Conservation (phyloP, 179 eudicot species). For the Silene vulgaris region DNA sequence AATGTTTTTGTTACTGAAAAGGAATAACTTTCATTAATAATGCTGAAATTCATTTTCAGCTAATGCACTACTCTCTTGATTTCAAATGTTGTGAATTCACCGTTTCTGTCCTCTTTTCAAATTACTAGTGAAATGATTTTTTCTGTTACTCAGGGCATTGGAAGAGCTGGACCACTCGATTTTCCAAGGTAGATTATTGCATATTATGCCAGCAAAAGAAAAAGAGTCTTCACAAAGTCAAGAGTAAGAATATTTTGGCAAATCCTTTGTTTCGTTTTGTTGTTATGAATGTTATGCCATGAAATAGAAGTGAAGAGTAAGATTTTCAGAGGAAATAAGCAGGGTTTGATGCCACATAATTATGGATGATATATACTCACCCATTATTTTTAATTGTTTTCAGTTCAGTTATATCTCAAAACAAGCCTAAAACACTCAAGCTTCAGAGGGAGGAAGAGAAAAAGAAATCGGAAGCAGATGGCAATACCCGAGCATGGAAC, state of each 20-base stretch:
- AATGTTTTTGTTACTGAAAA: too few relatives aligned
- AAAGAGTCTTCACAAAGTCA: slow-evolving; percentile 40
- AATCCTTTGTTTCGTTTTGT: slow-evolving; percentile 16
- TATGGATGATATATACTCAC: not conserved
- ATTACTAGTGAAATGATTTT: too few relatives aligned
- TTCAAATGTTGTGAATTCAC: too few relatives aligned
- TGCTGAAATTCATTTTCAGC: too few relatives aligned
- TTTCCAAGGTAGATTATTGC: slow-evolving; percentile 89
- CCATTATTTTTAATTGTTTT: slow-evolving; percentile 7
- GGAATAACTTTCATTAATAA: too few relatives aligned
- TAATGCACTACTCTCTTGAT: too few relatives aligned
- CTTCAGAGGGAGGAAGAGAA: slow-evolving; percentile 59
- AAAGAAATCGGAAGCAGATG: slow-evolving; percentile 79
- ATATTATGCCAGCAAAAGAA: slow-evolving; percentile 12
- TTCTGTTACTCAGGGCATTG: slow-evolving; percentile 43
- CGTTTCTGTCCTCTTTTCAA: too few relatives aligned
- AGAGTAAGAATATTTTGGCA: slow-evolving; percentile 47
- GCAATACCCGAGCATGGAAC: slow-evolving; percentile 86
- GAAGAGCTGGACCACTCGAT: slow-evolving; percentile 67
- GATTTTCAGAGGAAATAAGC: not conserved
- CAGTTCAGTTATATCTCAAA: slow-evolving; percentile 33
- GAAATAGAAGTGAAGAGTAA: not conserved
- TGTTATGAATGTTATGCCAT: slow-evolving; percentile 8
- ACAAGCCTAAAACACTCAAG: slow-evolving; percentile 59
- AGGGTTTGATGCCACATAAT: not conserved